Evolutionary conservation across 768 basidiomycete species (phyloP).

Genomic region (Tylopilus subfusipes): DNA sequence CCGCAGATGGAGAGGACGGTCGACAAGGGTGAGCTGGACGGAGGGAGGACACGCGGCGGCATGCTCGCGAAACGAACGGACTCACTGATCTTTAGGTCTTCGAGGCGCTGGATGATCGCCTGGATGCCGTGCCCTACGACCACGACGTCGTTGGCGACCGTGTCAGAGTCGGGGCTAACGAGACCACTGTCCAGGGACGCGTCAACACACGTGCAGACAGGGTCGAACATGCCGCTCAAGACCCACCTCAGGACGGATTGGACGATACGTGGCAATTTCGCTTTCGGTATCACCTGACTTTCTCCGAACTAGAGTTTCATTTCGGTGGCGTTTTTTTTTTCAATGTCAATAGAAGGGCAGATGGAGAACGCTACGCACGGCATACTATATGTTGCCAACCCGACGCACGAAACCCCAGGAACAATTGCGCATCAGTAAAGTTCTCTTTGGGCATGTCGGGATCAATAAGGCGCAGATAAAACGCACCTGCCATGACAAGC

Average conservation of each 20-base stretch:
- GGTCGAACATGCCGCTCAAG: not conserved
- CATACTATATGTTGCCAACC: constrained; percentile 45
- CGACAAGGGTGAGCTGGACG: not conserved
- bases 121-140: constrained; percentile 61
- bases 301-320: constrained; percentile 62
- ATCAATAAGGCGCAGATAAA: constrained; percentile 9
- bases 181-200: constrained; percentile 52
- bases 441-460: constrained; percentile 12
- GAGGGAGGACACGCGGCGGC: not conserved
- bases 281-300: constrained; percentile 63
- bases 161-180: constrained; percentile 74
- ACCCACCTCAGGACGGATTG: constrained; percentile 68
- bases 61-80: not conserved
- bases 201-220: constrained; percentile 3
- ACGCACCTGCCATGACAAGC: constrained; percentile 72
- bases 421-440: constrained; percentile 11
- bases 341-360: constrained; percentile 2
- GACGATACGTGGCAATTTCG: constrained; percentile 67
- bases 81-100: constrained; percentile 81
- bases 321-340: not conserved
- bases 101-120: constrained; percentile 57
- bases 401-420: not conserved
- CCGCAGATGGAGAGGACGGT: too few relatives aligned
- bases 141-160: constrained; percentile 62
- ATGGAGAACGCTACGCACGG: constrained; percentile 42